Conservation (phyloP, 208 protist genomes). For the Endotrypanum monterogeii region DNA sequence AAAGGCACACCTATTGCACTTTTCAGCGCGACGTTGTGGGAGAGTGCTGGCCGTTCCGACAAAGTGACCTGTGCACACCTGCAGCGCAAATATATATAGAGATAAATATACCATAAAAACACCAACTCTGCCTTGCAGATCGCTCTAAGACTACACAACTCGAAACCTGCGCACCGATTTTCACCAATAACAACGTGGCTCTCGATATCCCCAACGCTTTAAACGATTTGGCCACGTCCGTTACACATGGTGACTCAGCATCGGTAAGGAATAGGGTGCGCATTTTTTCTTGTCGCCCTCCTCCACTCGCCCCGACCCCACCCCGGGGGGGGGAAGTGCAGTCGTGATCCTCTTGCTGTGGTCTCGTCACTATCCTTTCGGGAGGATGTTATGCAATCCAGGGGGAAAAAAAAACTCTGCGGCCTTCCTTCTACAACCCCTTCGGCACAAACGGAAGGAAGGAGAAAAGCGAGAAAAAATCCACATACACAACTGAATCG, state of each 20-base stretch:
- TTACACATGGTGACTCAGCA: background rate
- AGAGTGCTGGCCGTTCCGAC: background rate
- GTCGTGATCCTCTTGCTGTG: too few relatives aligned
- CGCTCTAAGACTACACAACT: background rate
- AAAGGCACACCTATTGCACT: background rate
- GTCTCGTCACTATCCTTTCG: too few relatives aligned
- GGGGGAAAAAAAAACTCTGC: too few relatives aligned
- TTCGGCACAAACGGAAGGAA: too few relatives aligned
- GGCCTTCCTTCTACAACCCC: too few relatives aligned
- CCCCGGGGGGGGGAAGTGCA: background rate
- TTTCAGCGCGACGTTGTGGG: too few relatives aligned
- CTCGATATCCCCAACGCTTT: background rate
- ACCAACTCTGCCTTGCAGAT: background rate
- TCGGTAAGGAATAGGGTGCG: background rate
- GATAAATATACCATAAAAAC: background rate
- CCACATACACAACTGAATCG: background rate
- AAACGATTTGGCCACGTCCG: background rate
- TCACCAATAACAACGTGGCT: background rate
- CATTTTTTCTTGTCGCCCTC: background rate
- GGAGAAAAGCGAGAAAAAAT: background rate
- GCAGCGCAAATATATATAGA: background rate
- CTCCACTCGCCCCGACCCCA: background rate
- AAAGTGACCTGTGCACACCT: background rate
- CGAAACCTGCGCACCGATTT: background rate
- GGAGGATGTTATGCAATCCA: too few relatives aligned